Percentiles rank a stretch among this genome's conserved stretches.
phyloP scores from a whole-genome alignment of 2,329 filamentous ascomycete species.

The Mariannaea elegans region DNA sequence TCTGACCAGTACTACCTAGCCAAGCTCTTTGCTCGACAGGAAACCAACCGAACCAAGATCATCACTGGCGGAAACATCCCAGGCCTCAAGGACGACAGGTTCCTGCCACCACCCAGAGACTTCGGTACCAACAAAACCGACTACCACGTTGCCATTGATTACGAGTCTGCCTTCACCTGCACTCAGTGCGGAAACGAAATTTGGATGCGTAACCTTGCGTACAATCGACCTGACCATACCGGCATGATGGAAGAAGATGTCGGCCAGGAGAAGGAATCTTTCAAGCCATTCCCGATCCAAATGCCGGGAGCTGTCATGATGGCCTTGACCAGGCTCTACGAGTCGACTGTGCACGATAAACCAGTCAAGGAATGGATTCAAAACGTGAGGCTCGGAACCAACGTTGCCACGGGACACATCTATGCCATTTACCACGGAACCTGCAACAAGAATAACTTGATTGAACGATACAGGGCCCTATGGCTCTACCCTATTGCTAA shows the following conservation, averaged over 20 bases:
- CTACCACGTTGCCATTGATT: slow-evolving; percentile 29
- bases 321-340: slow-evolving; percentile 17
- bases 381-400: slow-evolving; percentile 30
- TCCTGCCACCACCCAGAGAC: slow-evolving; percentile 20
- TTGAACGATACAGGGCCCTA: slow-evolving; percentile 26
- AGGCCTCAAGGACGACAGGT: slow-evolving; percentile 14
- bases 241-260: slow-evolving; percentile 42
- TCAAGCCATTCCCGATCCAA: slow-evolving; percentile 30
- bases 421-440: slow-evolving; percentile 39
- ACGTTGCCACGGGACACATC: slow-evolving; percentile 34
- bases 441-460: slow-evolving; percentile 35
- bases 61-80: slow-evolving; percentile 25
- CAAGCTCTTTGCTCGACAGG: slow-evolving; percentile 35
- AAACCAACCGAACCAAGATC: slow-evolving; percentile 28
- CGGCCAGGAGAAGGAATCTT: slow-evolving; percentile 12
- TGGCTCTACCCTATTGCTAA: slow-evolving; percentile 33
- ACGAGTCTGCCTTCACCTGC: slow-evolving; percentile 54
- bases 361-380: slow-evolving; percentile 26
- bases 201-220: slow-evolving; percentile 55
- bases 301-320: slow-evolving; percentile 27
- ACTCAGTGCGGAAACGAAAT: slow-evolving; percentile 58
- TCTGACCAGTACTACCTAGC: slow-evolving; percentile 36
- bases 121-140: slow-evolving; percentile 23
- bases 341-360: slow-evolving; percentile 8
- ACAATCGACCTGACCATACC: slow-evolving; percentile 53